phyloP scores from a whole-genome alignment of 2,329 filamentous ascomycete species.

The Sclerotinia minor region DNA sequence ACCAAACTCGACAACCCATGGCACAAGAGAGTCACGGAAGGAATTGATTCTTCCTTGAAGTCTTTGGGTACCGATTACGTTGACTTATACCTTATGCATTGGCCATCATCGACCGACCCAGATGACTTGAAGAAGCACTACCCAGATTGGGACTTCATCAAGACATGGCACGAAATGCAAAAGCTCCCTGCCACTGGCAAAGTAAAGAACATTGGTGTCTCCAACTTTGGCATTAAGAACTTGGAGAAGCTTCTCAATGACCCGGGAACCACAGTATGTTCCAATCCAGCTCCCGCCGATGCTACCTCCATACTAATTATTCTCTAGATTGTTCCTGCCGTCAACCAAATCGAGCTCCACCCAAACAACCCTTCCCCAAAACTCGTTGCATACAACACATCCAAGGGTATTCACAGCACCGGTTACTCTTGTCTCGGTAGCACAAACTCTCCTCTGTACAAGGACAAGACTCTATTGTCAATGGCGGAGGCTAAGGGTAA shows the following conservation, averaged over 20 bases:
- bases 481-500: conserved; percentile 67
- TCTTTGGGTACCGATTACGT: conserved; percentile 65
- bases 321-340: conserved; percentile 57
- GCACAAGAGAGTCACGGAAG: conserved; percentile 68
- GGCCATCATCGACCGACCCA: conserved; percentile 65
- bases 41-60: conserved; percentile 59
- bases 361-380: conserved; percentile 80
- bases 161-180: conserved; percentile 75
- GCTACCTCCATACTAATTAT: conserved; percentile 10
- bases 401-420: conserved; percentile 73
- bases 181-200: conserved; percentile 68
- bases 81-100: conserved; percentile 72
- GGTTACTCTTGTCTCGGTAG: conserved; percentile 74
- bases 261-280: conserved; percentile 58
- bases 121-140: conserved; percentile 61
- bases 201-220: conserved; percentile 79
- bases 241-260: conserved; percentile 74
- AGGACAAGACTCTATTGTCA: conserved; percentile 61
- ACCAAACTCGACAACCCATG: conserved; percentile 82
- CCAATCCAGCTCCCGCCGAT: not conserved
- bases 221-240: conserved; percentile 82
- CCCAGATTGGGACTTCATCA: conserved; percentile 77
- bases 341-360: conserved; percentile 83
- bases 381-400: conserved; percentile 69
- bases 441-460: conserved; percentile 68